Evolutionary conservation across 1,284 basidiomycete species (phyloP).

Genomic region (Cutaneotrichosporon sp.): DNA sequence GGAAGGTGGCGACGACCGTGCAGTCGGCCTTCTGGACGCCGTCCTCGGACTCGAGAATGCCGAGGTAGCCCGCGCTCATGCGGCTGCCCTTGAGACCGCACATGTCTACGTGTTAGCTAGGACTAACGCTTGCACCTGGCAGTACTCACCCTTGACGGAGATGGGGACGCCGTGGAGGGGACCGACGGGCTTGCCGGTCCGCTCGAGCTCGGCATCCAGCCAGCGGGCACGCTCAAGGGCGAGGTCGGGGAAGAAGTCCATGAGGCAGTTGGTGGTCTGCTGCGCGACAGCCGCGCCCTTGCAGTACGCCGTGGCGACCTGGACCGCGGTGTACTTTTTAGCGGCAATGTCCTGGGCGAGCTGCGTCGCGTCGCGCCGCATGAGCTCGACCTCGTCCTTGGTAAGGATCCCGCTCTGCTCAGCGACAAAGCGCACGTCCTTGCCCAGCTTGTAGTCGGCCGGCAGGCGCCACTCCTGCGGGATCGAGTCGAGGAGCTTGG

Average conservation of each 20-base stretch:
- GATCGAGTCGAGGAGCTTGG: conserved; percentile 7
- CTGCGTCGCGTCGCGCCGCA: conserved; percentile 35
- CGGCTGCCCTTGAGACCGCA: conserved; percentile 44
- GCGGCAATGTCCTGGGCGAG: conserved; percentile 36
- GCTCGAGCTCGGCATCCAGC: conserved; percentile 56
- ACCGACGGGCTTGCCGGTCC: conserved; percentile 53
- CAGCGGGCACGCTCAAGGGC: conserved; percentile 56
- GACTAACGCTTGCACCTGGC: too few species aligned
- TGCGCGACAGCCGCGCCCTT: conserved; percentile 29
- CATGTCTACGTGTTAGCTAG: conserved; percentile 36
- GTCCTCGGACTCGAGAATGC: conserved; percentile 11
- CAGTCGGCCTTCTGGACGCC: conserved; percentile 8
- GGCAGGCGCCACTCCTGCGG: conserved; percentile 15
- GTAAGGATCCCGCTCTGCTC: conserved; percentile 19
- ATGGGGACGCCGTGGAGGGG: conserved; percentile 61
- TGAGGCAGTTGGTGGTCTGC: conserved; percentile 58
- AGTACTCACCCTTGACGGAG: conserved; percentile 52
- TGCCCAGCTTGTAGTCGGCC: neutral
- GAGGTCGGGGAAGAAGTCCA: conserved; percentile 62
- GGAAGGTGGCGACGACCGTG: conserved; percentile 18
- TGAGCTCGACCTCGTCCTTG: conserved; percentile 26
- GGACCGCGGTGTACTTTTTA: conserved; percentile 23
- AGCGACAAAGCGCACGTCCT: conserved; percentile 15
- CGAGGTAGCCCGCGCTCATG: conserved; percentile 20
- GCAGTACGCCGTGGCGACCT: conserved; percentile 31